Conservation (phyloP, 257 asterid species). For the Plectranthus barbatus region DNA sequence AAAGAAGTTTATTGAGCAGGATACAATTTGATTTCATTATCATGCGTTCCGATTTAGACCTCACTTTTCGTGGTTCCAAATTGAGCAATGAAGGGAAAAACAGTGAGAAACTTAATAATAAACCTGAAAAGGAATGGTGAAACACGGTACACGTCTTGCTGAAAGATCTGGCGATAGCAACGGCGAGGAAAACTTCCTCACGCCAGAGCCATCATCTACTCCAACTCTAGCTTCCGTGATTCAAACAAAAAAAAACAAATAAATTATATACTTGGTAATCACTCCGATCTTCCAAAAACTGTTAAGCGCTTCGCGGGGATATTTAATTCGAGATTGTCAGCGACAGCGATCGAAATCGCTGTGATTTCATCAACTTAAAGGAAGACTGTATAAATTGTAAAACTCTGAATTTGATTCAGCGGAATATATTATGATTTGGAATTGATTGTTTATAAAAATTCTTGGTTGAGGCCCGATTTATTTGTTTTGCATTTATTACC, state of each 20-base stretch:
- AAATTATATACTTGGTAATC: neutral
- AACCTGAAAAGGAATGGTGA: conserved; percentile 92
- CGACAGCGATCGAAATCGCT: neutral
- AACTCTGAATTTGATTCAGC: no score
- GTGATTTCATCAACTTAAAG: no score
- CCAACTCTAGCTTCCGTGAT: conserved; percentile 84
- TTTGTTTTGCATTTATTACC: no score
- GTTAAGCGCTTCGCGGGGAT: neutral
- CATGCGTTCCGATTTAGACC: neutral
- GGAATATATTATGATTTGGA: no score
- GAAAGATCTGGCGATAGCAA: conserved; percentile 93
- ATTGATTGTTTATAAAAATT: no score
- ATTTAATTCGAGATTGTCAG: neutral
- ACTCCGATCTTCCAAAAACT: neutral
- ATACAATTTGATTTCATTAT: no score
- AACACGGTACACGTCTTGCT: conserved; percentile 96
- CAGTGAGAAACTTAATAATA: neutral
- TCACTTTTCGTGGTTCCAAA: neutral
- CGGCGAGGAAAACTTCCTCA: conserved; percentile 71
- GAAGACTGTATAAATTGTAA: neutral
- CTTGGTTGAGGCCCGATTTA: no score
- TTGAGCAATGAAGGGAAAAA: neutral
- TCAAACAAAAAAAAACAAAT: neutral
- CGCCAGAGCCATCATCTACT: conserved; percentile 69
- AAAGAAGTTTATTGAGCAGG: no score